Evolutionary conservation across 1,284 basidiomycete species (phyloP), one percentile per base, ranked within the genome.

Genomic region (Volvariella volvacea): DNA sequence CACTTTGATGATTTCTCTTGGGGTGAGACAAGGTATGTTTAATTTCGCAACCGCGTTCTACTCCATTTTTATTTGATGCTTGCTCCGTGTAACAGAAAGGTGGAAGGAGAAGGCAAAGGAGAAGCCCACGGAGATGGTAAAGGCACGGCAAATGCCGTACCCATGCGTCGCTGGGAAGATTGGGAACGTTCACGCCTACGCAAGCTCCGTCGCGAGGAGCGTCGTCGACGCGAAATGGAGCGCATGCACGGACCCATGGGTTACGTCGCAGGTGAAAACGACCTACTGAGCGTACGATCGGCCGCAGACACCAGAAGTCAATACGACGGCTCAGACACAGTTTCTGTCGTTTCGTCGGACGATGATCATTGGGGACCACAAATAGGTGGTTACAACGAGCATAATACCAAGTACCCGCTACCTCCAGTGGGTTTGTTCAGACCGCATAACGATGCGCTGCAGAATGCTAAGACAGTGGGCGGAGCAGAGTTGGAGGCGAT

Each of bases 1-100:
- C 94, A 99, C 68, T 98, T 99, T 65, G 96, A 99, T 58, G 96
- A 99, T 66, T 96, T 97, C 64, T 94, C 92, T 28, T 98, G 95
- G 95, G 95, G 95, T 57, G 92, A 97, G 66, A 99, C 95, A 20
- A 79, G 90, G 90, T 88, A 58, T 48, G 78, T 67, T 40, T 28
- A 12, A 47, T 45, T n/a, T 42, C 14, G 43, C 32, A 9, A 36
- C 47, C 4, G n/a, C n/a, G 25, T 28, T 12, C 25, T 28, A 6
- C 6, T 28, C 25, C 25, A 28, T 6, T 28, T n/a, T n/a, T 22
- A 41, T n/a, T 39, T 53, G 20, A 59, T 55, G 39, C 51, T 43
- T 30, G 42, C n/a, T 42, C 25, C 7, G 40, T 6, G 41, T 21
- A 53, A 47, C 59, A 93, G 96, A 57, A 94, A 94, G 69, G 93